Evolutionary conservation across 1,284 basidiomycete species (phyloP).

Genomic region (Ceratobasidium sp.): DNA sequence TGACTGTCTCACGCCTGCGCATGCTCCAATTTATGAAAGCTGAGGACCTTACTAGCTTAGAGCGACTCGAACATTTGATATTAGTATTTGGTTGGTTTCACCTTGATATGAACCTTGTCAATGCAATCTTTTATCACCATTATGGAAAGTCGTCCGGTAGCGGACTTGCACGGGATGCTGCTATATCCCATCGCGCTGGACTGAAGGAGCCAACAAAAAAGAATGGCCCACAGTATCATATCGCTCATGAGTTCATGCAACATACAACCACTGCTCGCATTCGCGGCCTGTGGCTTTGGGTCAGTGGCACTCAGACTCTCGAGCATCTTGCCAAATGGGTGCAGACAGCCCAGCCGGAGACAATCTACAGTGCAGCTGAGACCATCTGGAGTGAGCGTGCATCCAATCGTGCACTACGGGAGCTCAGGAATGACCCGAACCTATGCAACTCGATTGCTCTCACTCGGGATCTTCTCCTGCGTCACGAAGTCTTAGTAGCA

Average conservation of each 20-base stretch:
- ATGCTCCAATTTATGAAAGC: slow-evolving; percentile 15
- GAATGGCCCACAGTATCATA: background rate
- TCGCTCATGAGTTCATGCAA: background rate
- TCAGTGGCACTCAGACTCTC: background rate
- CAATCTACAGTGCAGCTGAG: background rate
- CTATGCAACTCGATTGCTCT: background rate
- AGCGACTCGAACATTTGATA: background rate
- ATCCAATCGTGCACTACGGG: background rate
- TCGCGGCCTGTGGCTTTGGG: background rate
- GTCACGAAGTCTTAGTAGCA: background rate
- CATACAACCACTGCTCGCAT: slow-evolving; percentile 4
- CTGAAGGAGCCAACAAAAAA: background rate
- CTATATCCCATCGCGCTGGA: background rate
- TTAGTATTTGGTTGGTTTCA: background rate
- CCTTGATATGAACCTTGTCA: background rate
- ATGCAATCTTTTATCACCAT: background rate
- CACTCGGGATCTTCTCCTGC: background rate
- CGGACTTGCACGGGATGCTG: background rate
- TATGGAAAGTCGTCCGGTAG: background rate
- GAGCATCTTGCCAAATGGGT: background rate
- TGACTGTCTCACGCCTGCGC: background rate
- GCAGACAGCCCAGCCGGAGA: background rate
- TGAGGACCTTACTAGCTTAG: background rate
- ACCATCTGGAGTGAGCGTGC: background rate
- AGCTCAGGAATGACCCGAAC: background rate